Evolutionary conservation across 345 rosid genomes (phyloP).

Genomic region (Eucalyptus pauciflora): DNA sequence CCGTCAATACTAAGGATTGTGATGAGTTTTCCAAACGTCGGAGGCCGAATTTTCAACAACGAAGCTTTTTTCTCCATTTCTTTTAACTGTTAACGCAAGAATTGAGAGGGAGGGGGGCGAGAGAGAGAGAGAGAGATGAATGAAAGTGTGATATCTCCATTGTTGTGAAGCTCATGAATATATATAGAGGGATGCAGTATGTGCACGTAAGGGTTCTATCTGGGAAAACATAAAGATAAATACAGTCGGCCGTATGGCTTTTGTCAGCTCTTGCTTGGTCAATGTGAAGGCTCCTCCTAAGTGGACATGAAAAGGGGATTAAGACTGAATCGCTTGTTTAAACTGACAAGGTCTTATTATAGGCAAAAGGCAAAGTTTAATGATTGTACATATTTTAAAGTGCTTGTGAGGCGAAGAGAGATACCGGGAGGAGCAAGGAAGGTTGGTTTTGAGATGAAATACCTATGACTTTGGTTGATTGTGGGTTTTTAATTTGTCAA

Average conservation of each 20-base stretch:
- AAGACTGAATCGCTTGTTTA: neutral
- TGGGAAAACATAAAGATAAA: neutral
- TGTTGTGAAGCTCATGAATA: neutral
- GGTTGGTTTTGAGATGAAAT: neutral
- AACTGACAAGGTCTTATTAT: neutral
- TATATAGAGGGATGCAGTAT: neutral
- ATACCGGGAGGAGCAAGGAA: neutral
- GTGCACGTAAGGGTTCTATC: neutral
- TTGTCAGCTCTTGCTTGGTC: neutral
- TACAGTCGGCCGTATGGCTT: neutral
- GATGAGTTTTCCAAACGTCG: constrained; percentile 35
- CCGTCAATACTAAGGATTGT: constrained; percentile 73
- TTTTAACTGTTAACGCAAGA: neutral
- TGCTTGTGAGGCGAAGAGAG: neutral
- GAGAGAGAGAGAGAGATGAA: neutral
- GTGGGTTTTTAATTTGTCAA: neutral
- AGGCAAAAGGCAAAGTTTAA: neutral
- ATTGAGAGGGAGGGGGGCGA: neutral
- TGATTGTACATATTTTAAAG: neutral
- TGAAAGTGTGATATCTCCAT: neutral
- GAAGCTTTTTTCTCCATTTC: constrained; percentile 2
- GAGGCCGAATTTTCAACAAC: constrained; percentile 10
- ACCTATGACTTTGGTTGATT: neutral
- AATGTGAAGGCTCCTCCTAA: neutral
- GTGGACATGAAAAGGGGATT: neutral